A percentile compares a stretch with the other conserved stretches of the same genome.
Conservation (phyloP, 106 monocot species). For the Allium cepa region DNA sequence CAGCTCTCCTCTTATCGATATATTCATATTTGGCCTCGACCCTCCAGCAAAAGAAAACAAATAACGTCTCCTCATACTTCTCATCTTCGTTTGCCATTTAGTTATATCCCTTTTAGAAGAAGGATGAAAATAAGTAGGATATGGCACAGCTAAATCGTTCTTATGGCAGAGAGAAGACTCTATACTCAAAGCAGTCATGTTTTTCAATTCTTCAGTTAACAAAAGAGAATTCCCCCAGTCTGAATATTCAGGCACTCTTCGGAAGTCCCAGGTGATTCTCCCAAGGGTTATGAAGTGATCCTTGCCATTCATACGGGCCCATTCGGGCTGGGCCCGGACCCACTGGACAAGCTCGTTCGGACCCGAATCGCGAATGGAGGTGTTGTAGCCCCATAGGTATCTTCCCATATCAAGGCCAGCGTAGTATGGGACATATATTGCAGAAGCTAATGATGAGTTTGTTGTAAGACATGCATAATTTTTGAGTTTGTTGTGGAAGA, state of each 20-base stretch:
- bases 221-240: conserved; percentile 76
- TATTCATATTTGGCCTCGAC: conserved; percentile 30
- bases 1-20: conserved; percentile 53
- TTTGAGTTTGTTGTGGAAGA: conserved; percentile 69
- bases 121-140: conserved; percentile 94
- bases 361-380: conserved; percentile 25
- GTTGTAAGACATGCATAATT: conserved; percentile 52
- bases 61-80: conserved; percentile 21
- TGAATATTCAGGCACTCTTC: neutral
- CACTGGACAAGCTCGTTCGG: conserved; percentile 11
- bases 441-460: conserved; percentile 43
- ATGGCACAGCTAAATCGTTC: conserved; percentile 72
- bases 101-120: conserved; percentile 24
- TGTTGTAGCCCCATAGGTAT: conserved; percentile 45
- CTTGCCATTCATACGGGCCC: conserved; percentile 11
- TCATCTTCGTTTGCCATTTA: conserved; percentile 56
- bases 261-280: conserved; percentile 33
- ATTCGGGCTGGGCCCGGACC: conserved; percentile 11
- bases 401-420: conserved; percentile 67
- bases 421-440: conserved; percentile 91
- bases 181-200: conserved; percentile 69
- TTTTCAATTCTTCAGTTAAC: conserved; percentile 61
- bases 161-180: conserved; percentile 70
- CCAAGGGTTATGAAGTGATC: conserved; percentile 28
- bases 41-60: conserved; percentile 78